Evolutionary conservation across 805 yeast species (phyloP), one percentile per base, ranked within the genome.

Genomic region (Saccharomycopsis oosterbeekiorum): DNA sequence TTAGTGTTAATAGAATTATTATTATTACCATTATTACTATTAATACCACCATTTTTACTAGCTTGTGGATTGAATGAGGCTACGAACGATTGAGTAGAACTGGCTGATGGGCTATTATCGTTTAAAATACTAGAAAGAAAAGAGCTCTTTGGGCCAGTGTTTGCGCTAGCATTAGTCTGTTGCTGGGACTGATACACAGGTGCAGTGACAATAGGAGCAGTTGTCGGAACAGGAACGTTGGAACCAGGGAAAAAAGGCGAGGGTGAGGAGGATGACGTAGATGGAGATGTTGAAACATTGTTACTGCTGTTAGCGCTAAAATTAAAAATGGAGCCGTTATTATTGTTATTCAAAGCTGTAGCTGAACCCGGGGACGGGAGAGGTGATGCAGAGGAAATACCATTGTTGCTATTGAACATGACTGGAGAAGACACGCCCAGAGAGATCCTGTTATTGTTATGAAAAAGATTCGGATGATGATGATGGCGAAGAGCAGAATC

Each of bases 401-500:
- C 26, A 34, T 21, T 47, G 15, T 47, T 47, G 34, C 9, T 21
- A 21, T 6, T 47, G 53, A 47, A 47, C 34, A 47, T 15, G 2
- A 47, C 53, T 9, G 53, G 53, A 47, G 53, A 47, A 19, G 29
- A 12, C n/a, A 24, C 53, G 8, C 53, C 21, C 24, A 26, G 60
- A 21, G 60, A 11, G 21, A 39, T n/a, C 39, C n/a, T 42, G 34
- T 21, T 37, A 29, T 15, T 17, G 57, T n/a, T 39, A n/a, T 11
- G 40, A 15, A 66, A 40, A 60, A 62, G 47, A 50, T 60, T 62
- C 24, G 19, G 62, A 29, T 17, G 55, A 26, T 19, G 60, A 19
- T 55, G 63, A 40, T 51, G 55, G 43, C 24, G 59, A 26, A 34
- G 62, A 26, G 55, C 40, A 26, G 57, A 14, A 50, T 53, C 53